phyloP scores from a whole-genome alignment of 1,284 basidiomycete genomes.

The Austroboletus novae-zelandiae region DNA sequence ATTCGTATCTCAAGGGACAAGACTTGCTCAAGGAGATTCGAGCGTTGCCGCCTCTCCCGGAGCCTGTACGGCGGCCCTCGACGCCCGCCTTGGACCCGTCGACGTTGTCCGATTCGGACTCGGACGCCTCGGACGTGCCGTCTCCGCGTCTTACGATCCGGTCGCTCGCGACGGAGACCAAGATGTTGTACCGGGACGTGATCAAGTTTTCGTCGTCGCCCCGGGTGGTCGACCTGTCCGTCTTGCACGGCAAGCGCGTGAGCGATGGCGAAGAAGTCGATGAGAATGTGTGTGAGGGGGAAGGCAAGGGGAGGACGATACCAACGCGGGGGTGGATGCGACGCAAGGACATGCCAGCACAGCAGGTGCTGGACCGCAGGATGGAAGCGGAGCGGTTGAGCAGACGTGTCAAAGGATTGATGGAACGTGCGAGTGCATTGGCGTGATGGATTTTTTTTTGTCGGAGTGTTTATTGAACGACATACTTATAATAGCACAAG shows the following conservation, averaged over 20 bases:
- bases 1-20: conserved; percentile 87
- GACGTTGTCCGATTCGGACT: conserved; percentile 59
- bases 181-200: conserved; percentile 79
- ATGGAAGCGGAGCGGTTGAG: conserved; percentile 69
- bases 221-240: conserved; percentile 79
- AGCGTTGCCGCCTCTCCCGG: conserved; percentile 62
- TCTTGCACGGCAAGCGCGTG: conserved; percentile 48
- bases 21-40: conserved; percentile 83
- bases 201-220: conserved; percentile 78
- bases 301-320: conserved; percentile 34
- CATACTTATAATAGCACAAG: too few species aligned
- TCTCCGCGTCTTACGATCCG: conserved; percentile 54
- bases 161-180: conserved; percentile 75
- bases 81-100: conserved; percentile 67
- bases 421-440: conserved; percentile 51
- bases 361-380: conserved; percentile 76
- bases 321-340: conserved; percentile 60
- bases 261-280: not conserved
- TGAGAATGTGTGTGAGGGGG: conserved; percentile 25
- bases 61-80: conserved; percentile 43
- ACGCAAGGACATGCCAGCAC: conserved; percentile 72
- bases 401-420: conserved; percentile 63
- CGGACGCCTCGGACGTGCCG: conserved; percentile 51
- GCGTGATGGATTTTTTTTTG: conserved; percentile 1
- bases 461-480: too few species aligned